Percentiles rank a stretch among this genome's conserved stretches.
phyloP scores from a whole-genome alignment of 2,329 filamentous ascomycete genomes.

The Cryphonectria japonica region DNA sequence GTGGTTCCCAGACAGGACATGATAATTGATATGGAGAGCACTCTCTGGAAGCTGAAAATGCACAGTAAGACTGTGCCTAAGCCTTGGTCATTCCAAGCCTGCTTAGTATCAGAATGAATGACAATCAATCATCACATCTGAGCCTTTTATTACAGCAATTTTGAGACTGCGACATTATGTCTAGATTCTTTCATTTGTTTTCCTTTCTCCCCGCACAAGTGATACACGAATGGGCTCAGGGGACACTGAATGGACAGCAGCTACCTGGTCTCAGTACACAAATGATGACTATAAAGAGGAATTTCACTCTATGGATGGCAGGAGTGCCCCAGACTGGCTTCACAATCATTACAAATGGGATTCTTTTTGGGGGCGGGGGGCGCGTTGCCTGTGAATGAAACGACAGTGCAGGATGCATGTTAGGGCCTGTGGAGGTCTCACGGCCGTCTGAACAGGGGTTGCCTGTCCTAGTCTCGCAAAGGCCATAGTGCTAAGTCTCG shows the following conservation, averaged over 20 bases:
- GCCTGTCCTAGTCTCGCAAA: not conserved
- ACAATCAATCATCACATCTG: not conserved
- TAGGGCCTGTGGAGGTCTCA: not conserved
- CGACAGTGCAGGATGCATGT: not conserved
- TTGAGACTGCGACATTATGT: no score
- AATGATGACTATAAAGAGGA: no score
- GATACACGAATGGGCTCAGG: no score
- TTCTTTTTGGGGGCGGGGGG: no score
- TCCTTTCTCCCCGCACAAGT: no score
- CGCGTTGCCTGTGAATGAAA: not conserved
- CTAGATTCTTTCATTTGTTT: no score
- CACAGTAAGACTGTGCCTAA: not conserved
- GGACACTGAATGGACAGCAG: no score
- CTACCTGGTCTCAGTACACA: no score
- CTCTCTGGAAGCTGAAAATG: not conserved
- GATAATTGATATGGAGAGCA: not conserved
- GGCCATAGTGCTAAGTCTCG: not conserved
- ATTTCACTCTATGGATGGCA: no score
- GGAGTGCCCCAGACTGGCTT: no score
- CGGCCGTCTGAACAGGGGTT: not conserved
- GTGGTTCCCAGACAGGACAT: not conserved
- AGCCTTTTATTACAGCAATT: not conserved
- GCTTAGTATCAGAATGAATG: not conserved
- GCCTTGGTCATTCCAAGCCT: not conserved
- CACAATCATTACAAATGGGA: not conserved